These are phyloP conservation scores for Chaetothyriales sp. DNA, from an alignment of 2,329 filamentous ascomycete genomes.

Conservation along the genomic window DNA sequence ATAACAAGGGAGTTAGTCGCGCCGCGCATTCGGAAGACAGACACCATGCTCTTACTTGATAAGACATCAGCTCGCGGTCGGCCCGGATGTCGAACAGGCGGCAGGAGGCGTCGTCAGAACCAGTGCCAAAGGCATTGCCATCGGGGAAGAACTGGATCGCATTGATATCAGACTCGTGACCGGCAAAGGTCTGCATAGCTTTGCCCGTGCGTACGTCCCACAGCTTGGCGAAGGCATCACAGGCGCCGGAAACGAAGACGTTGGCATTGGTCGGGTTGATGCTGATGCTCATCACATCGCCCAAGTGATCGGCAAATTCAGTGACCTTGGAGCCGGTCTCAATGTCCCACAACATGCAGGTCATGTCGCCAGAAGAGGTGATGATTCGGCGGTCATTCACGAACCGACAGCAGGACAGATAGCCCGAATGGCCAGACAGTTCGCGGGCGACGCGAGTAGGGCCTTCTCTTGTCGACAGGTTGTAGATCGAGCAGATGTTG, in stretches of 20 bases:
- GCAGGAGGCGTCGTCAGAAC: constrained; percentile 94
- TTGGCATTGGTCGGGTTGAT: constrained; percentile 98
- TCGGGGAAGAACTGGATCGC: constrained; percentile 99
- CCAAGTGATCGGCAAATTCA: constrained; percentile 94
- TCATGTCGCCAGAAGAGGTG: constrained; percentile 98
- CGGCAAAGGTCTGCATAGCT: constrained; percentile 95
- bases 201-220: constrained; percentile 98
- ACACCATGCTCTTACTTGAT: constrained; percentile 35
- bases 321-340: constrained; percentile 94
- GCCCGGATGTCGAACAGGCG: constrained; percentile 95
- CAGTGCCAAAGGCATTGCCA: constrained; percentile 94
- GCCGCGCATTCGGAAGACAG: not conserved
- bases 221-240: constrained; percentile 93
- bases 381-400: constrained; percentile 97
- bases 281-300: constrained; percentile 99
- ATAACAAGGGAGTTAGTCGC: constrained; percentile 25
- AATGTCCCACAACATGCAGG: constrained; percentile 99
- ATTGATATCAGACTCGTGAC: constrained; percentile 98
- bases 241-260: constrained; percentile 97
- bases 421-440: constrained; percentile 90
- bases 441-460: constrained; percentile 91
- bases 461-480: constrained; percentile 91
- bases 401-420: constrained; percentile 95
- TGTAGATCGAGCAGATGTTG: constrained; percentile 99
- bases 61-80: constrained; percentile 61